Base-by-base conservation (phyloP, 305 asterid genomes). In the Caryopteris hybrid region DNA sequence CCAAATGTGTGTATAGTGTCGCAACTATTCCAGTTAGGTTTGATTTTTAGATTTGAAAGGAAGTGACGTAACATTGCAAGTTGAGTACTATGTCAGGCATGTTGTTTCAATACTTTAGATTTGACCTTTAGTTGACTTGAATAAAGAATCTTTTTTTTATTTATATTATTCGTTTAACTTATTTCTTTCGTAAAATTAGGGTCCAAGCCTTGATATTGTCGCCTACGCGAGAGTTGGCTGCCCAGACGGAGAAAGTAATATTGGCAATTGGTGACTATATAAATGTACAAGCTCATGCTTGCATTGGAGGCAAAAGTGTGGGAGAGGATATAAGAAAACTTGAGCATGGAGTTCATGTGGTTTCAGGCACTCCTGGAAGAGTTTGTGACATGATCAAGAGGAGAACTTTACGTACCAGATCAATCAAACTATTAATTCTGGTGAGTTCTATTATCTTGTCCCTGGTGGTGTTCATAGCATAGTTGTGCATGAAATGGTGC, bases 301-400 rank as follows among this genome's bases (percentile, higher is more conserved):
- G 97, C 73, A 65, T 91, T 76, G 97, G 97, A 60, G 97, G 97
- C 68, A 91, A 91, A 83, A 89, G 95, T 51, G 95, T 91, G 64
- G 98, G 95, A 0, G 98, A 91, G 65, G 96, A 91, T 76, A 89
- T 89, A 54, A 79, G 97, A 56, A 92, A 88, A 76, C 81, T 92
- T 17, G 98, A 89, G 76, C 95, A 92, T 61, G 98, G 96, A 53
- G 98, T 92, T 77, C 96, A 92, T 56, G 98, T 92, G 59, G 96
- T 92, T 50, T 92, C 98, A 10, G 98, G 98, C 61, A 89, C 96
- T 22, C 98, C 98, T 39, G 98, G 98, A 10, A 83, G 98, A 80
- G 98, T 92, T 14, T 84, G 91, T 72, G 97, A 92, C 77, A 90
- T 92, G 97, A 92, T 92, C 61, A 90, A 92, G 84, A 88, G 97